phyloP scores from a whole-genome alignment of 108 stramenopile species.

The Skeletonema grethae region DNA sequence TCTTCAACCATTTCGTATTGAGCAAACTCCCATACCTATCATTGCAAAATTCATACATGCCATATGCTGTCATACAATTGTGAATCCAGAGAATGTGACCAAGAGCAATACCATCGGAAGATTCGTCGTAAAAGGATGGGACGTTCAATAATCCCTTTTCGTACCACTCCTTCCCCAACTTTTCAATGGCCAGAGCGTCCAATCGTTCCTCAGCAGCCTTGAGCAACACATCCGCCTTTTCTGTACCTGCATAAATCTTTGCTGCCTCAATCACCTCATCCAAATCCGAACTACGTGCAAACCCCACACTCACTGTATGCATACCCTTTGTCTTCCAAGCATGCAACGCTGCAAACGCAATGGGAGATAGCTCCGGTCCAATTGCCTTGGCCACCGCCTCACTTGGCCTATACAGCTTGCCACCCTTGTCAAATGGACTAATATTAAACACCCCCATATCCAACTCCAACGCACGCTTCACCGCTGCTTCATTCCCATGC shows the following conservation, averaged over 20 bases:
- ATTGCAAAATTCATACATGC: slow-evolving; percentile 57
- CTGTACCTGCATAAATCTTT: slow-evolving; percentile 33
- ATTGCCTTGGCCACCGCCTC: slow-evolving; percentile 43
- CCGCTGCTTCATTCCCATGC: slow-evolving; percentile 52
- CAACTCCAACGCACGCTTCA: slow-evolving; percentile 59
- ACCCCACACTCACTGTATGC: slow-evolving; percentile 66
- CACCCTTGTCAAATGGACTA: slow-evolving; percentile 81
- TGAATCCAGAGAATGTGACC: slow-evolving; percentile 66
- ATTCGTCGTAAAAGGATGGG: slow-evolving; percentile 41
- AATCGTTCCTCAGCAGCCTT: slow-evolving; percentile 38
- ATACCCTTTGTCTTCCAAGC: slow-evolving; percentile 50
- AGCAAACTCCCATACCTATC: slow-evolving; percentile 49
- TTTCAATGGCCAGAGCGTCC: slow-evolving; percentile 29
- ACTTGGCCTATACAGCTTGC: slow-evolving; percentile 67
- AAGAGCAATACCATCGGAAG: slow-evolving; percentile 47
- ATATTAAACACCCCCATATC: slow-evolving; percentile 89
- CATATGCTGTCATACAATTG: slow-evolving; percentile 53
- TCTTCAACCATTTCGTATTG: slow-evolving; percentile 38
- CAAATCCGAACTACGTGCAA: slow-evolving; percentile 70
- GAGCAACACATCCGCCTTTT: slow-evolving; percentile 25
- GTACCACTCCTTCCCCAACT: slow-evolving; percentile 61
- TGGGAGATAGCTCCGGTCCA: slow-evolving; percentile 64
- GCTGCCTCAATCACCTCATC: slow-evolving; percentile 79
- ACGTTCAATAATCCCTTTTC: slow-evolving; percentile 59
- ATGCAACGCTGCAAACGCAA: slow-evolving; percentile 63